Evolutionary conservation across 768 basidiomycete species (phyloP).

Genomic region (Boletus rex-veris): DNA sequence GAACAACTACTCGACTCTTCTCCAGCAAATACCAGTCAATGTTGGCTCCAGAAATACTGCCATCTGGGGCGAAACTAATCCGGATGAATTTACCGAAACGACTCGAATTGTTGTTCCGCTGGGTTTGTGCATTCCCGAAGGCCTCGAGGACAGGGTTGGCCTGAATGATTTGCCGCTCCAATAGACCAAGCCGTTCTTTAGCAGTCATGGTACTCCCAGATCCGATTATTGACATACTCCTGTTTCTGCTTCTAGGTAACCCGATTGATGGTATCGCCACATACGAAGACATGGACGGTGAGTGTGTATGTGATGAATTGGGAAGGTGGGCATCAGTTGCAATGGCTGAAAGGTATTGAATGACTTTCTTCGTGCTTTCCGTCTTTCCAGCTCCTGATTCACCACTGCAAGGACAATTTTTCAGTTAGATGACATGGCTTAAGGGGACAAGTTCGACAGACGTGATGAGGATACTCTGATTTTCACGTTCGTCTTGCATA

Average conservation of each 20-base stretch:
- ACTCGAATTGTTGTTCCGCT: conserved; percentile 97
- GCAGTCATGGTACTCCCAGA: conserved; percentile 47
- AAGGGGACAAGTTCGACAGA: conserved; percentile 40
- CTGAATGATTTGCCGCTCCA: conserved; percentile 95
- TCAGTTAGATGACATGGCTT: conserved; percentile 9
- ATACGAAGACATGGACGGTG: conserved; percentile 57
- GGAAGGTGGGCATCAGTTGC: conserved; percentile 72
- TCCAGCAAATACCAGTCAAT: conserved; percentile 99
- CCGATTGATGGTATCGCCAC: conserved; percentile 61
- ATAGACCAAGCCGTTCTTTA: conserved; percentile 76
- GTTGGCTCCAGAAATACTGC: conserved; percentile 95
- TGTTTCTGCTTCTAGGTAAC: conserved; percentile 64
- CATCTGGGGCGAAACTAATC: conserved; percentile 89
- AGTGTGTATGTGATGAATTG: conserved; percentile 60
- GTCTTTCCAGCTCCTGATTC: conserved; percentile 99
- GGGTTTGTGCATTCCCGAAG: conserved; percentile 98
- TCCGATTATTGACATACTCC: conserved; percentile 46
- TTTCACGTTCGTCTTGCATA: conserved; percentile 96
- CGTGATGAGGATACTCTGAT: conserved; percentile 98
- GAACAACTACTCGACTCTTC: conserved; percentile 90
- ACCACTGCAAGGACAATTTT: conserved; percentile 51
- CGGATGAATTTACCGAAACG: conserved; percentile 98
- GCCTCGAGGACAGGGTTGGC: conserved; percentile 97
- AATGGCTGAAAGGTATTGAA: conserved; percentile 97
- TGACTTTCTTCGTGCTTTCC: conserved; percentile 98